Evolutionary conservation across 2,329 filamentous ascomycete species (phyloP).

Genomic region (Colletotrichum sp.): DNA sequence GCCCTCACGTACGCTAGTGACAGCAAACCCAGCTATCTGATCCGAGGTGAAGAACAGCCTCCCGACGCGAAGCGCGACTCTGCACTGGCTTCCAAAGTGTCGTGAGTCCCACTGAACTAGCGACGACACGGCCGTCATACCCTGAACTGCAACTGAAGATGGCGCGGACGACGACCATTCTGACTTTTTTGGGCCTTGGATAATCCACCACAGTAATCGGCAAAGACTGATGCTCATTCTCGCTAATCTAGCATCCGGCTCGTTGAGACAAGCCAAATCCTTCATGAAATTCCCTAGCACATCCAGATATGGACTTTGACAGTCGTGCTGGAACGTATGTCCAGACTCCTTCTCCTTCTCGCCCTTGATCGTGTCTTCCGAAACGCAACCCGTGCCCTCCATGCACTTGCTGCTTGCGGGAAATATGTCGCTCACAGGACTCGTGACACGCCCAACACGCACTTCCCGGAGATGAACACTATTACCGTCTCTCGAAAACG

Average conservation of each 20-base stretch:
- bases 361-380: neutral
- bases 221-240: neutral
- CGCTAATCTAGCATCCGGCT: neutral
- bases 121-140: neutral
- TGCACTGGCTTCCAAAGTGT: neutral
- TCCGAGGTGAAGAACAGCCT: neutral
- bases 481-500: neutral
- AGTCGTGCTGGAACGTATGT: neutral
- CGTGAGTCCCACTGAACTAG: neutral
- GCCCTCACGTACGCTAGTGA: neutral
- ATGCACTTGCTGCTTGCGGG: neutral
- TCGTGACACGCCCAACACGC: neutral
- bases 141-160: neutral
- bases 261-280: neutral
- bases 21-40: neutral
- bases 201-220: neutral
- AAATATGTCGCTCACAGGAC: neutral
- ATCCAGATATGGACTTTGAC: neutral
- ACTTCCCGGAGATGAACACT: neutral
- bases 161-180: neutral
- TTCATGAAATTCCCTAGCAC: neutral
- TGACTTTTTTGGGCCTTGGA: neutral
- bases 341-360: neutral
- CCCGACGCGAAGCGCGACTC: neutral
- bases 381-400: neutral